phyloP scores from a whole-genome alignment of 2,329 filamentous ascomycete species.

The Pyrenochaeta sp. region DNA sequence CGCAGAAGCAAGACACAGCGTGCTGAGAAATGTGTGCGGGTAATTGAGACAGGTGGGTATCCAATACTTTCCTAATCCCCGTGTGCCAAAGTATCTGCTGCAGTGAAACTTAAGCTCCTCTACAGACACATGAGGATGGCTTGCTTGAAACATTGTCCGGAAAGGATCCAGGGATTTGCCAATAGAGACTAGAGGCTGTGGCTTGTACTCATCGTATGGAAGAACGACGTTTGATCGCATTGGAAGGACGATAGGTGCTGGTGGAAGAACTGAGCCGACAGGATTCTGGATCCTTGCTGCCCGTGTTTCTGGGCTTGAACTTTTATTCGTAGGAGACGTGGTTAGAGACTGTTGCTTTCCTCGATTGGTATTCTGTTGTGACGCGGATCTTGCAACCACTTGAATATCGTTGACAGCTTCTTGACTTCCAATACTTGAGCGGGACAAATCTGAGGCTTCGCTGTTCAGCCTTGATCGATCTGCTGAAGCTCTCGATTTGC shows the following conservation, averaged over 20 bases:
- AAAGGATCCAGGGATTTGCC: conserved; percentile 47
- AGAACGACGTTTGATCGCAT: conserved; percentile 18
- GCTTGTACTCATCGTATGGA: conserved; percentile 26
- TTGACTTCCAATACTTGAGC: conserved; percentile 20
- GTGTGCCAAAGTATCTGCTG: conserved; percentile 44
- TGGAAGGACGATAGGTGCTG: conserved; percentile 33
- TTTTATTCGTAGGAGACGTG: conserved; percentile 9
- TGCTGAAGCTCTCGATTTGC: conserved; percentile 8
- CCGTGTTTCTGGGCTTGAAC: conserved; percentile 10
- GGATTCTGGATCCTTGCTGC: conserved; percentile 12
- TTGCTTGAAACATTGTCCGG: conserved; percentile 43
- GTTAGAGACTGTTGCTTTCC: conserved; percentile 14
- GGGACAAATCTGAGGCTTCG: conserved; percentile 28
- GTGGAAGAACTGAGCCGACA: conserved; percentile 23
- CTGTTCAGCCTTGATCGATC: conserved; percentile 19
- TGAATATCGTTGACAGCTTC: conserved; percentile 16
- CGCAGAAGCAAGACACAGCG: conserved; percentile 45
- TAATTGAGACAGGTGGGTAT: conserved; percentile 44
- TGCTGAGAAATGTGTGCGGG: conserved; percentile 49
- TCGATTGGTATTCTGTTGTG: background rate
- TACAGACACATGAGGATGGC: conserved; percentile 39
- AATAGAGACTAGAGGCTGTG: conserved; percentile 35
- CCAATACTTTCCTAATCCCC: conserved; percentile 44
- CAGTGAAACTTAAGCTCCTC: conserved; percentile 48
- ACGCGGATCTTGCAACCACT: conserved; percentile 7